These are phyloP conservation scores for Physaria fendleri DNA, from an alignment of 345 rosid species.

Conservation along the genomic window DNA sequence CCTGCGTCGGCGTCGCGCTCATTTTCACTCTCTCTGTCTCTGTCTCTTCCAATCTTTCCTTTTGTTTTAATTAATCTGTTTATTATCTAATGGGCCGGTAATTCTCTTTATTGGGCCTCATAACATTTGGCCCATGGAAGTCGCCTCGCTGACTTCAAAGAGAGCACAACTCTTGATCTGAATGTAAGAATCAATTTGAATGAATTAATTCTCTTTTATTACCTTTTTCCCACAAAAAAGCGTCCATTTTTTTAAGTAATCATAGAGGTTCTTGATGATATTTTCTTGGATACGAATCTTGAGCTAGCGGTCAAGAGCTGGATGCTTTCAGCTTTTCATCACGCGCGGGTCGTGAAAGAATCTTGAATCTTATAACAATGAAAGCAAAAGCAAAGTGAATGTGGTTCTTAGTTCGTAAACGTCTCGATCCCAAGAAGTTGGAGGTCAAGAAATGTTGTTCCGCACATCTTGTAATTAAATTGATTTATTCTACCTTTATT, in stretches of 20 bases:
- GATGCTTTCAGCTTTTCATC: no score
- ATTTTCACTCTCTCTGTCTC: not conserved
- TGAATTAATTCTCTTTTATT: no score
- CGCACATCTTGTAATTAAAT: conserved; percentile 18
- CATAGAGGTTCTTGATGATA: no score
- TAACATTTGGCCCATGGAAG: not conserved
- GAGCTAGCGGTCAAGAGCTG: no score
- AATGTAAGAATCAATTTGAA: no score
- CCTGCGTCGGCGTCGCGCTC: conserved; percentile 31
- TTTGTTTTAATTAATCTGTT: no score
- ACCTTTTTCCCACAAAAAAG: no score
- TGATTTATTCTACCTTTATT: conserved; percentile 17
- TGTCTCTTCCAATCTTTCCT: not conserved
- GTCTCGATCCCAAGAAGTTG: conserved; percentile 25
- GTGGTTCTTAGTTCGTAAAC: conserved; percentile 19
- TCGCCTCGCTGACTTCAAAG: no score
- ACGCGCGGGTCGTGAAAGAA: no score
- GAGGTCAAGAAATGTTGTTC: conserved; percentile 27
- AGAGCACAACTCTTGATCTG: no score
- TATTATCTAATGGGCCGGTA: not conserved
- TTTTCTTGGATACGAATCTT: no score
- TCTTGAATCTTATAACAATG: conserved; percentile 13
- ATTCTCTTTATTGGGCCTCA: not conserved
- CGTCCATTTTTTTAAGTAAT: no score
- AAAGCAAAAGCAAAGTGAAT: conserved; percentile 18